Percentiles rank a stretch among this genome's conserved stretches.
Conservation (phyloP, 495 filamentous ascomycete species). For the Cercophora samala region DNA sequence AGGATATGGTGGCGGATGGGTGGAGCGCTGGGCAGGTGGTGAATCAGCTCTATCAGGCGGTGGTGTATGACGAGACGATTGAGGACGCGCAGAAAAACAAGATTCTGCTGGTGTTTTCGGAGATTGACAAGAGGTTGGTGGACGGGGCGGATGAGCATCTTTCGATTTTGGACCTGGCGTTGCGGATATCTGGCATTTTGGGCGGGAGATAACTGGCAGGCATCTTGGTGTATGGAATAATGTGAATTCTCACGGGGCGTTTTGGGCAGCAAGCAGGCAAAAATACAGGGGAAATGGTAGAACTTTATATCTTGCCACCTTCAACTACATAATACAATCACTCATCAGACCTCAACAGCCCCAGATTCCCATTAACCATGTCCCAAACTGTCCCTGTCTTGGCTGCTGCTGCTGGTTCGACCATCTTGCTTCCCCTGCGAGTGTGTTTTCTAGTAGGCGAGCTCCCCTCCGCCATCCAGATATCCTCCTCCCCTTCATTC, state of each 20-base stretch:
- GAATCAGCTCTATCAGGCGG: conserved; percentile 72
- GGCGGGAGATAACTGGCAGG: conserved; percentile 37
- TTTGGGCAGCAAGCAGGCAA: background rate
- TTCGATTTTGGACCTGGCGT: conserved; percentile 75
- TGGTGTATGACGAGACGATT: conserved; percentile 80
- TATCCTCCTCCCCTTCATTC: conserved; percentile 29
- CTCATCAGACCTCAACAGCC: conserved; percentile 34
- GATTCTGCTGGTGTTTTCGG: conserved; percentile 85
- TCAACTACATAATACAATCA: background rate
- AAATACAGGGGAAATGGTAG: background rate
- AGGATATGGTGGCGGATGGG: conserved; percentile 90
- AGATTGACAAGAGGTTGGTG: conserved; percentile 89
- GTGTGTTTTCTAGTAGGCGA: conserved; percentile 32
- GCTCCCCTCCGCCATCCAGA: conserved; percentile 34
- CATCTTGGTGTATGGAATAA: conserved; percentile 15
- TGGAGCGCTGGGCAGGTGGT: conserved; percentile 96
- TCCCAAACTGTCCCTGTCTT: conserved; percentile 38
- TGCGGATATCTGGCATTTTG: conserved; percentile 77
- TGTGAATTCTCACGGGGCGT: background rate
- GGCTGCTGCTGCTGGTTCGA: conserved; percentile 18
- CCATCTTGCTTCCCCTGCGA: conserved; percentile 23
- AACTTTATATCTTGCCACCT: background rate
- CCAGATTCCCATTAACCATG: conserved; percentile 44
- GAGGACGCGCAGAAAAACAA: conserved; percentile 82
- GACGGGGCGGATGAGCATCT: conserved; percentile 98